Evolutionary conservation across 306 rosid species (phyloP).

Genomic region (Acacia confusa): DNA sequence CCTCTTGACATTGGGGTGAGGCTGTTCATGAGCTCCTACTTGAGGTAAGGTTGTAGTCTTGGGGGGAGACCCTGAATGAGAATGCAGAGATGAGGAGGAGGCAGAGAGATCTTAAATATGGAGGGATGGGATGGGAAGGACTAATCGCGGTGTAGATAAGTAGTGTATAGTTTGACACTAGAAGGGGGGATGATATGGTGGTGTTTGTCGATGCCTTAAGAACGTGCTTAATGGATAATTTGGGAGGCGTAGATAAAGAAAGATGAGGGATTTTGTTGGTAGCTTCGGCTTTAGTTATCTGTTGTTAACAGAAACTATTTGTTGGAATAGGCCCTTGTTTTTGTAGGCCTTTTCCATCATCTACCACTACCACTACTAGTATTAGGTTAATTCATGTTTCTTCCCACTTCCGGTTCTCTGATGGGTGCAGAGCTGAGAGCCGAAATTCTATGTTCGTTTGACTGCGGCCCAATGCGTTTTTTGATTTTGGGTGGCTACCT

Average conservation of each 20-base stretch:
- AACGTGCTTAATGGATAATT: conserved; percentile 10
- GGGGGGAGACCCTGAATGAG: conserved; percentile 7
- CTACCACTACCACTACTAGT: background rate
- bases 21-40: conserved; percentile 78
- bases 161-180: conserved; percentile 35
- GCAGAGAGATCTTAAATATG: background rate
- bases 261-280: conserved; percentile 29
- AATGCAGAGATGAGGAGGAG: conserved; percentile 33
- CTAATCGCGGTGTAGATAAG: conserved; percentile 33
- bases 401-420: background rate
- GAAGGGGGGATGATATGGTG: conserved; percentile 23
- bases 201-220: conserved; percentile 32
- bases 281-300: conserved; percentile 36
- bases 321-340: conserved; percentile 45
- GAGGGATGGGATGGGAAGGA: conserved; percentile 17
- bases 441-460: conserved; percentile 2
- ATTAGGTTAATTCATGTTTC: background rate
- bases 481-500: conserved; percentile 26
- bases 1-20: conserved; percentile 76
- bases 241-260: conserved; percentile 37
- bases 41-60: conserved; percentile 40
- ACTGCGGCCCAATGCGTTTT: conserved; percentile 29
- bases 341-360: conserved; percentile 39
- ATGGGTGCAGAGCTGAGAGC: background rate
- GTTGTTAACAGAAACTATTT: conserved; percentile 40